phyloP scores from a whole-genome alignment of 306 rosid species.

The Cicer pinnatifidum region DNA sequence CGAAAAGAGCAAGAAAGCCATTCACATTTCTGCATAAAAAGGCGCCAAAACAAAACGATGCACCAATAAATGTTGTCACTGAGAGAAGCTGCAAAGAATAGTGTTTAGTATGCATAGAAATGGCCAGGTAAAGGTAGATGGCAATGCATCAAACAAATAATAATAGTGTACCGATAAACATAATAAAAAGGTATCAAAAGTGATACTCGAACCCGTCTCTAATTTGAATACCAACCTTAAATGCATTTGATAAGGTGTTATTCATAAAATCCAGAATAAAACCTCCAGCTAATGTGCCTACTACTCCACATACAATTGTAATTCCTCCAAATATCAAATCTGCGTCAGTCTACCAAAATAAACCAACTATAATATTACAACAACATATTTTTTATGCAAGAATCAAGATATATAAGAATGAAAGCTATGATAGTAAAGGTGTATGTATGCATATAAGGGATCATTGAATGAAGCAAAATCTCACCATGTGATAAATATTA shows the following conservation, averaged over 20 bases:
- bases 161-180: slow-evolving; percentile 9
- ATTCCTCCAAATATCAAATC: slow-evolving; percentile 89
- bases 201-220: slow-evolving; percentile 8
- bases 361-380: slow-evolving; percentile 12
- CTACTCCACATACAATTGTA: slow-evolving; percentile 72
- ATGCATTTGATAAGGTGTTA: slow-evolving; percentile 78
- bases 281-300: slow-evolving; percentile 84
- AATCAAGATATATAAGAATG: slow-evolving; percentile 14
- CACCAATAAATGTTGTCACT: slow-evolving; percentile 67
- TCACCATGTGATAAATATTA: slow-evolving; percentile 78
- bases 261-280: slow-evolving; percentile 61
- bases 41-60: slow-evolving; percentile 65
- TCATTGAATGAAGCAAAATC: slow-evolving; percentile 36
- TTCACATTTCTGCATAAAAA: slow-evolving; percentile 76
- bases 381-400: too few relatives aligned
- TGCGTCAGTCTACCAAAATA: slow-evolving; percentile 66
- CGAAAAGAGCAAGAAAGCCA: slow-evolving; percentile 69
- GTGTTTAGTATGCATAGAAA: slow-evolving; percentile 36
- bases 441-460: neutral
- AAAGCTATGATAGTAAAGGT: slow-evolving; percentile 2
- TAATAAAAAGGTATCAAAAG: slow-evolving; percentile 27
- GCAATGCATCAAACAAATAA: neutral
- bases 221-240: slow-evolving; percentile 65
- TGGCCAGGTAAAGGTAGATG: neutral
- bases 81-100: slow-evolving; percentile 73